Base-by-base conservation (phyloP, 106 monocot genomes). In the Platanthera guangdongensis region DNA sequence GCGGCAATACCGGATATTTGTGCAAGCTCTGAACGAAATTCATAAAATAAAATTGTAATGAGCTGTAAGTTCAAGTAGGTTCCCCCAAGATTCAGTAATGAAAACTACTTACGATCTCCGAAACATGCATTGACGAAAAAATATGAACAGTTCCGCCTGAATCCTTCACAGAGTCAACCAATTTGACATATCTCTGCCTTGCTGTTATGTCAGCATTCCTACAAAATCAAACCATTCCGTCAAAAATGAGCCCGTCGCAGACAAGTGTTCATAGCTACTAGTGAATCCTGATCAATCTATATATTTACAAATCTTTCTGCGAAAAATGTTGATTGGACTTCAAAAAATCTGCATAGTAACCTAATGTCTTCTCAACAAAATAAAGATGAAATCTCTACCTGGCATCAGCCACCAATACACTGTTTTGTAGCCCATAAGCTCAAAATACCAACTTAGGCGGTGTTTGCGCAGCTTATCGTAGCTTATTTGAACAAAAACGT, bases 61-160 rank as follows among this genome's bases (percentile, higher is more conserved):
- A 47, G 70, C 6, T 45, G 45, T n/a, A 68, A 68, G 68, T 11
- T 12, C 15, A 69, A 69, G 4, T 45, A 46, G 46, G 39, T 39
- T 3, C 39, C 39, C 3, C 3, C 39, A 32, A 68, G 45, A 68
- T 13, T 39, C n/a, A 4, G 19, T 9, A 21, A 63, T 4, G 48
- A 16, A 67, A 19, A 15, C 65, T 46, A 77, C 95, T 95, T 53
- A 95, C 95, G 90, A 68, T 93, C 93, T 60, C 95, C 95, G 69
- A 96, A 5, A 83, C 79, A 74, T 96, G 99, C 99, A 99, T 88
- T 12, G 99, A 82, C 55, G 99, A 99, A 81, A 99, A 99, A 71
- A 92, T 84, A 67, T 94, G 90, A 1, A 81, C 93, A 39, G 82
- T 67, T 64, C 93, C 95, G 13, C 95, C 90, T 6, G 85, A 86